Evolutionary conservation across 306 rosid species (phyloP).

Genomic region (Ochetophila trinervis): DNA sequence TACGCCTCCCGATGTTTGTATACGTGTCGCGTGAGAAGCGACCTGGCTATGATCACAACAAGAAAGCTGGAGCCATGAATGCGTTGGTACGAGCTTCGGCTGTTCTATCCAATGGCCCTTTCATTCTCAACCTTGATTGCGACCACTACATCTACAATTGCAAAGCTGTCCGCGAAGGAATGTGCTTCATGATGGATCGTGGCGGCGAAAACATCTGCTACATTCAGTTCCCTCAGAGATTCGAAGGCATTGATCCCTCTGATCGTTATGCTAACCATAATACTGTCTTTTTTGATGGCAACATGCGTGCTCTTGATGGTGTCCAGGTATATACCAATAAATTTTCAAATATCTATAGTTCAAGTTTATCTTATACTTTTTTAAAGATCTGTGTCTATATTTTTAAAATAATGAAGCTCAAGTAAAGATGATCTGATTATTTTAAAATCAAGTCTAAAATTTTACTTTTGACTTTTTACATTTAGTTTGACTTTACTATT

Average conservation of each 20-base stretch:
- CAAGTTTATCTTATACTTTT: no score
- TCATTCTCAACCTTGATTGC: slow-evolving; percentile 86
- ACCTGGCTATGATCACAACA: slow-evolving; percentile 86
- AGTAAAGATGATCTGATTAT: no score
- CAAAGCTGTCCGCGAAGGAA: slow-evolving; percentile 87
- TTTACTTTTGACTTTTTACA: no score
- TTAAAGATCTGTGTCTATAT: no score
- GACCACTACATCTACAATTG: slow-evolving; percentile 84
- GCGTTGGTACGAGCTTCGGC: slow-evolving; percentile 79
- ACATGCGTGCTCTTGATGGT: slow-evolving; percentile 53
- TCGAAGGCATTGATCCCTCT: slow-evolving; percentile 89
- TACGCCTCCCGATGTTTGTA: slow-evolving; percentile 74
- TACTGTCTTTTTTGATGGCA: slow-evolving; percentile 81
- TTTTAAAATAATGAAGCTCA: no score
- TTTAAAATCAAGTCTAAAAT: no score
- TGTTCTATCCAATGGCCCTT: slow-evolving; percentile 82
- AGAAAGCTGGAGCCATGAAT: slow-evolving; percentile 98
- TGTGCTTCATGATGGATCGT: slow-evolving; percentile 93
- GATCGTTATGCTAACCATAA: slow-evolving; percentile 94
- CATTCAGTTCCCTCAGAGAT: slow-evolving; percentile 95
- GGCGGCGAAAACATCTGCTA: slow-evolving; percentile 76
- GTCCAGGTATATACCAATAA: slow-evolving; percentile 22
- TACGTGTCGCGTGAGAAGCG: slow-evolving; percentile 87
- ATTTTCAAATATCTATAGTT: no score
- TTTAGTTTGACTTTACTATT: no score